Evolutionary conservation across 768 basidiomycete genomes (phyloP).

Genomic region (Pisolithus tinctorius): DNA sequence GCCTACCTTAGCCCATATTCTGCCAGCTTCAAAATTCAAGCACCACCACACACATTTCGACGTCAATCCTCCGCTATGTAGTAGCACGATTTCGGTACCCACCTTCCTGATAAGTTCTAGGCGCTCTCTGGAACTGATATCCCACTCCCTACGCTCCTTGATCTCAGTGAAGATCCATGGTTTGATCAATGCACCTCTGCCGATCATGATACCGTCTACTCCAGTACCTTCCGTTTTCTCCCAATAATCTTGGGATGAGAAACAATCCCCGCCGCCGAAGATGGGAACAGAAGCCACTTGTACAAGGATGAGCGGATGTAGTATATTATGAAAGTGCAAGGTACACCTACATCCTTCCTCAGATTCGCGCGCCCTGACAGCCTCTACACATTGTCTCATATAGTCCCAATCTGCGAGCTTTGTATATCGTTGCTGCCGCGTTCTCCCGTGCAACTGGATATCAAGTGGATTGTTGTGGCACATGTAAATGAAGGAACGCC

Average conservation of each 20-base stretch:
- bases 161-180: slow-evolving; percentile 96
- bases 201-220: slow-evolving; percentile 95
- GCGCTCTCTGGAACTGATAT: slow-evolving; percentile 80
- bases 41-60: not conserved
- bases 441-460: slow-evolving; percentile 86
- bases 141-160: slow-evolving; percentile 89
- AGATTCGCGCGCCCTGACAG: slow-evolving; percentile 62
- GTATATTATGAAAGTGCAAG: not conserved
- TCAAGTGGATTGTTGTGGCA: not conserved
- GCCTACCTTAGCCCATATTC: slow-evolving; percentile 77
- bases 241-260: slow-evolving; percentile 82
- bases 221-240: slow-evolving; percentile 67
- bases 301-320: not conserved
- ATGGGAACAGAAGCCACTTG: slow-evolving; percentile 84
- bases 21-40: slow-evolving; percentile 52
- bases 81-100: slow-evolving; percentile 9
- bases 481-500: not conserved
- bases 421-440: slow-evolving; percentile 91
- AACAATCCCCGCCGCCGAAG: slow-evolving; percentile 95
- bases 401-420: slow-evolving; percentile 93
- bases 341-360: slow-evolving; percentile 60
- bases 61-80: not conserved
- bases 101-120: slow-evolving; percentile 76
- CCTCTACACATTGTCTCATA: slow-evolving; percentile 79
- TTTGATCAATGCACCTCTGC: slow-evolving; percentile 91